These are phyloP conservation scores for Aspergillus brasiliensis DNA, from an alignment of 2,329 filamentous ascomycete species.

Conservation along the genomic window DNA sequence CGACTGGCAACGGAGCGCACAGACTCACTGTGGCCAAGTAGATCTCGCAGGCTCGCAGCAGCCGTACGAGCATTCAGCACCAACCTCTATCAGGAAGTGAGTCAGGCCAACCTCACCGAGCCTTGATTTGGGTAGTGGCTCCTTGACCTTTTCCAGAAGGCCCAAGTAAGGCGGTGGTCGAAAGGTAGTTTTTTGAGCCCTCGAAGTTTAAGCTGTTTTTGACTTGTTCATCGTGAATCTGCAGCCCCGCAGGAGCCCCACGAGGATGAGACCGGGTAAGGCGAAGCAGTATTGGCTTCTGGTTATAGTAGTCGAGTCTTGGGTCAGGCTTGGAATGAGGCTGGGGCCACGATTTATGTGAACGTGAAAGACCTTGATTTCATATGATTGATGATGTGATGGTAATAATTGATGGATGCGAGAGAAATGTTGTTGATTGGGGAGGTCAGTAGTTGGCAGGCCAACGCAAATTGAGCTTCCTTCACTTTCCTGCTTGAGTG, in stretches of 20 bases:
- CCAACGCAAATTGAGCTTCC: not conserved
- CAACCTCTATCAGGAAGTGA: not conserved
- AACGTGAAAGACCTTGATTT: not conserved
- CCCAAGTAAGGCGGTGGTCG: not conserved
- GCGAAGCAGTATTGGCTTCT: no score
- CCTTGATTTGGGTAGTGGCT: not conserved
- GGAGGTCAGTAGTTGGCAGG: not conserved
- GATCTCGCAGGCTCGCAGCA: constrained; percentile 1
- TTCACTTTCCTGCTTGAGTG: not conserved
- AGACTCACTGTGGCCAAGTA: not conserved
- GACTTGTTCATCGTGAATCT: not conserved
- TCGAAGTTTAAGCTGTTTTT: not conserved
- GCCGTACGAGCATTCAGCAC: not conserved
- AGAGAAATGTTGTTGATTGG: no score
- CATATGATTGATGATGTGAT: no score
- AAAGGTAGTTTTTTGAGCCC: not conserved
- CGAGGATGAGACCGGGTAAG: not conserved
- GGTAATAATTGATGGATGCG: no score
- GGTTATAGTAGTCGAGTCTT: no score
- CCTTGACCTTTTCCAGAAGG: not conserved
- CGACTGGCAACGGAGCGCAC: not conserved
- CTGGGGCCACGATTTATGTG: not conserved
- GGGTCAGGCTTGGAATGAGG: no score
- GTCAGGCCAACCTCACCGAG: not conserved
- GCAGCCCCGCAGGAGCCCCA: not conserved